Evolutionary conservation across 75 land plant species (phyloP), one percentile per base, ranked within the genome.

Genomic region (Picea sitchensis): DNA sequence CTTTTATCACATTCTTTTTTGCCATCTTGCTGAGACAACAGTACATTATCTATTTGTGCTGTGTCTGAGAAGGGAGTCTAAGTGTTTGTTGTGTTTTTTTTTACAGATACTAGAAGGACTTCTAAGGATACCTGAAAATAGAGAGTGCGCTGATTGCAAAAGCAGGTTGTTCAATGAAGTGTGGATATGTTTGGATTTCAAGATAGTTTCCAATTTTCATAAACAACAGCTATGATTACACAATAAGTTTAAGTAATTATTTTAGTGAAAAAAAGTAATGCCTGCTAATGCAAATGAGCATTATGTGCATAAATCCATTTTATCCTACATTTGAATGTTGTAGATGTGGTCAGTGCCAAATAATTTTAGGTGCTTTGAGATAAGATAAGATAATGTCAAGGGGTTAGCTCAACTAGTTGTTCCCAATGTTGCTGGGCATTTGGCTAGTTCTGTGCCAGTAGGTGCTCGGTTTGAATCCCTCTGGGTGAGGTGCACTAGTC

Each of bases 81-180:
- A 44, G 11, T n/a, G 17, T 71, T 71, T n/a, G 20, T 71, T 31
- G 47, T 73, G 41, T 18, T 77, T 26, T 20, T 20, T 47, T 76
- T 76, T 83, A 58, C 90, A 95, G 98, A 85, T 93, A 44, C 69
- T 95, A 80, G 94, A 95, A 68, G 96, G 92, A 11, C 94, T 95
- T 65, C 81, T 93, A 76, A 95, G 89, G 81, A 85, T 93, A 68
- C 98, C 98, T 59, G 98, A 95, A 67, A 95, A 95, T 75, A 87
- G 90, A 80, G 98, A 93, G 79, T 95, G 98, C 80, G 98, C 98
- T n/a, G 98, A 95, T 80, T 95, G 98, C 78, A 93, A 89, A 82
- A 76, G 86, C 92, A 95, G 92, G 98, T 95, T 87, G 61, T 57
- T 71, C 54, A 44, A 41, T 71, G n/a, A 51, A 51, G 56, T 0